Percentiles rank a stretch among this genome's conserved stretches.
Evolutionary conservation across 371 early-diverging fungal genomes (phyloP).

Genomic region (Globomyces sp.): DNA sequence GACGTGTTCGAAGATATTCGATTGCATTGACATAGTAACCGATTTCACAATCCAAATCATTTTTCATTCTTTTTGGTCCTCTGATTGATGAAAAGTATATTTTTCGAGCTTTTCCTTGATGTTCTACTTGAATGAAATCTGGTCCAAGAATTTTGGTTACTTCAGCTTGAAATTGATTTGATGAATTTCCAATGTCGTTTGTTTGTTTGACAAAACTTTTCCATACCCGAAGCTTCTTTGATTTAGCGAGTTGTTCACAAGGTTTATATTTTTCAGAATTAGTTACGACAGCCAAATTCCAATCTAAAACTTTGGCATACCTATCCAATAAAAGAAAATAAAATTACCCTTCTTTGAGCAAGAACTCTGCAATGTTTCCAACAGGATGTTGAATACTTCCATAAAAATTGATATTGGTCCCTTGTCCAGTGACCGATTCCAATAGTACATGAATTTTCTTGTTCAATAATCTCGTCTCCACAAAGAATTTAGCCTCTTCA

Average conservation of each 20-base stretch:
- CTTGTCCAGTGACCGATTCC: constrained; percentile 63
- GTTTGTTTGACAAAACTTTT: constrained; percentile 53
- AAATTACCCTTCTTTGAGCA: constrained; percentile 65
- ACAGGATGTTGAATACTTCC: constrained; percentile 80
- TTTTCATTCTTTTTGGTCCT: constrained; percentile 65
- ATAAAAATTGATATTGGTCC: constrained; percentile 64
- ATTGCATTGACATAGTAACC: constrained; percentile 86
- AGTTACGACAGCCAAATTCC: constrained; percentile 77
- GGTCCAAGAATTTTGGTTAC: constrained; percentile 77
- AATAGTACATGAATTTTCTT: constrained; percentile 84
- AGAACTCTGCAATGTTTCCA: constrained; percentile 89
- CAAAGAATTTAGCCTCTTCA: constrained; percentile 90
- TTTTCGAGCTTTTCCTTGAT: constrained; percentile 66
- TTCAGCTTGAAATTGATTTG: constrained; percentile 60
- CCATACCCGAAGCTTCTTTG: constrained; percentile 81
- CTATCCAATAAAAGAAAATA: no score
- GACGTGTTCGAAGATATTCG: constrained; percentile 77
- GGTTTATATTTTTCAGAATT: constrained; percentile 65
- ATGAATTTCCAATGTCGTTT: constrained; percentile 21
- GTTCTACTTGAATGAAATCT: constrained; percentile 73
- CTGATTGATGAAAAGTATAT: constrained; percentile 81
- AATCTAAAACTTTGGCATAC: constrained; percentile 85
- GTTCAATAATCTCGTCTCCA: constrained; percentile 86
- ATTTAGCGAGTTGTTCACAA: constrained; percentile 78
- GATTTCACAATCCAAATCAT: constrained; percentile 72